Conservation (phyloP, 495 filamentous ascomycete genomes). For the Astrothelium subdiscretum region DNA sequence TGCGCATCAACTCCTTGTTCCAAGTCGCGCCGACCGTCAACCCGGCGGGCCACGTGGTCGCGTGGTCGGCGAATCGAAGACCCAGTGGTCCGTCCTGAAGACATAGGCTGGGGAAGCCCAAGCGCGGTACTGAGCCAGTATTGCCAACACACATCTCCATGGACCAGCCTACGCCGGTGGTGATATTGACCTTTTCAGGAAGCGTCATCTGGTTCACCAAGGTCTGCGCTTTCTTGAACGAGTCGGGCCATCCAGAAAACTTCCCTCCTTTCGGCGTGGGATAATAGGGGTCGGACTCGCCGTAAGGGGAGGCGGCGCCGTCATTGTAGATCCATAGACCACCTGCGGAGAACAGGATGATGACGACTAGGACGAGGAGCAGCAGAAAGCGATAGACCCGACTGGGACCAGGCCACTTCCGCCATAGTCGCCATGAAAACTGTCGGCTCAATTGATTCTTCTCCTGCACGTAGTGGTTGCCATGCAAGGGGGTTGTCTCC, state of each 20-base stretch:
- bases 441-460: background rate
- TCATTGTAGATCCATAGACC: constrained; percentile 28
- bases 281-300: constrained; percentile 69
- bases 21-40: constrained; percentile 80
- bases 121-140: constrained; percentile 38
- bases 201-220: constrained; percentile 77
- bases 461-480: constrained; percentile 8
- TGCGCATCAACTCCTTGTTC: constrained; percentile 69
- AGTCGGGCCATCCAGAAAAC: constrained; percentile 55
- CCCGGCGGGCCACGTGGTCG: constrained; percentile 73
- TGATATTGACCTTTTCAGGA: constrained; percentile 88
- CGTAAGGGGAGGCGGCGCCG: constrained; percentile 8
- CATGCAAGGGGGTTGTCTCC: constrained; percentile 3
- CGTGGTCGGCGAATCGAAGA: constrained; percentile 62
- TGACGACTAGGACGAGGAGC: constrained; percentile 20
- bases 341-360: constrained; percentile 25
- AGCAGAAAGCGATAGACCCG: constrained; percentile 23
- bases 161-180: constrained; percentile 83
- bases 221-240: constrained; percentile 67
- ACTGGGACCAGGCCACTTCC: constrained; percentile 17
- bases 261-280: constrained; percentile 76
- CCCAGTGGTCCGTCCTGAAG: constrained; percentile 87
- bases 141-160: constrained; percentile 90
- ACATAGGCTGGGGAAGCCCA: constrained; percentile 74
- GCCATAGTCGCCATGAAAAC: constrained; percentile 6